Conservation (phyloP, 257 asterid species). For the Lycium barbarum region DNA sequence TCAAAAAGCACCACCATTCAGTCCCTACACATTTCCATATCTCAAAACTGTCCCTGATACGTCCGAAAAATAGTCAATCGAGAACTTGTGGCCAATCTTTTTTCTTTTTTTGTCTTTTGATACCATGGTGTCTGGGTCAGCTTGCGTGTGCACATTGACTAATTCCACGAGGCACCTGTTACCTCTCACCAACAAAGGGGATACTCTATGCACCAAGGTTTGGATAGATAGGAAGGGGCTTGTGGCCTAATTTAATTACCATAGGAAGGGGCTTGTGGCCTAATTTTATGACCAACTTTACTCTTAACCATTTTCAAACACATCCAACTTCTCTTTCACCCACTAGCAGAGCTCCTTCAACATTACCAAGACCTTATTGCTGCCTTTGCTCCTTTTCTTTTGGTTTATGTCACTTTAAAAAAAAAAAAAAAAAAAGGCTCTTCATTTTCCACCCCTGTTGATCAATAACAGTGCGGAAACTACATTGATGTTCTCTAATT, state of each 20-base stretch:
- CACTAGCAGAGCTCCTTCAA: constrained; percentile 22
- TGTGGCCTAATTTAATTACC: constrained; percentile 4
- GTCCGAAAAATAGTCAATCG: not conserved
- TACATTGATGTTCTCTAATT: not conserved
- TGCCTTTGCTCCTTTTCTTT: constrained; percentile 11
- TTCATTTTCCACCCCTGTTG: not conserved
- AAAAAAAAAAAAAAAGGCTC: too few relatives aligned
- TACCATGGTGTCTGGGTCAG: not conserved
- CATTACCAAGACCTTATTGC: not conserved
- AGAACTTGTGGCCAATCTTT: not conserved
- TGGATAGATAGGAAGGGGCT: not conserved
- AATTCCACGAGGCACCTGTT: not conserved
- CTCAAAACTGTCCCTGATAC: not conserved
- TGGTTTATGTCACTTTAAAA: not conserved
- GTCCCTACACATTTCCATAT: constrained; percentile 12
- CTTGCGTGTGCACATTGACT: not conserved
- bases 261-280: not conserved
- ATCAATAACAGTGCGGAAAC: constrained; percentile 9
- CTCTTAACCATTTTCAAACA: constrained; percentile 18
- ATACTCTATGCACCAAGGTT: not conserved
- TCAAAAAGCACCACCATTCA: not conserved
- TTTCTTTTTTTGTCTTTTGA: not conserved
- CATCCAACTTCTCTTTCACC: constrained; percentile 24
- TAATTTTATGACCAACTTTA: not conserved
- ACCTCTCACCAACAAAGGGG: not conserved